Percentiles rank a stretch among this genome's conserved stretches.
Evolutionary conservation across 2,329 filamentous ascomycete genomes (phyloP).

Genomic region (Colletotrichum trifolii): DNA sequence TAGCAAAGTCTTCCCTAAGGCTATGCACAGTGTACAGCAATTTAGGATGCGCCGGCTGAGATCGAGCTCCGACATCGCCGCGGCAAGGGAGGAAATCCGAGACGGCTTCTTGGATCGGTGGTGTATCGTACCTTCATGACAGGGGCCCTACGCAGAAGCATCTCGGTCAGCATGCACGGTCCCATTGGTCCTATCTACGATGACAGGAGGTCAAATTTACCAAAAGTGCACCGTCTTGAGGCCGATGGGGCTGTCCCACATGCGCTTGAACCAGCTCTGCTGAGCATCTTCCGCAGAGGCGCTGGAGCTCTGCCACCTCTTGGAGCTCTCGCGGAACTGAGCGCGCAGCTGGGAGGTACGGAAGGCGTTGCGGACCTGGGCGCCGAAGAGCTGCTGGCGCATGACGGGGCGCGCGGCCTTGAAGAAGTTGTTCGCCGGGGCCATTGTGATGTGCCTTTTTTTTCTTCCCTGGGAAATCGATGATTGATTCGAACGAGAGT

Average conservation of each 20-base stretch:
- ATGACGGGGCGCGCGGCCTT: conserved; percentile 67
- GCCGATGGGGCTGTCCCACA: conserved; percentile 86
- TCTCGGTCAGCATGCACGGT: conserved; percentile 12
- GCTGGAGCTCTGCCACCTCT: conserved; percentile 78
- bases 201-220: conserved; percentile 58
- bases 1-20: conserved; percentile 4
- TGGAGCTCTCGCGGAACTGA: conserved; percentile 54
- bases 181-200: background rate
- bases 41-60: background rate
- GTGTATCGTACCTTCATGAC: conserved; percentile 78
- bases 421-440: conserved; percentile 61
- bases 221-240: conserved; percentile 98
- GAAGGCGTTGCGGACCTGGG: conserved; percentile 67
- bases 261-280: conserved; percentile 75
- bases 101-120: conserved; percentile 54
- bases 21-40: background rate
- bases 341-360: conserved; percentile 54
- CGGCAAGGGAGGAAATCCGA: conserved; percentile 32
- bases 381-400: conserved; percentile 62
- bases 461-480: background rate
- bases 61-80: conserved; percentile 28
- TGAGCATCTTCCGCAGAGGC: conserved; percentile 57
- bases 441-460: conserved; percentile 46
- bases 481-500: background rate
- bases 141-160: conserved; percentile 73